phyloP scores from a whole-genome alignment of 73 alveolate species.

The Blepharisma japonicum region DNA sequence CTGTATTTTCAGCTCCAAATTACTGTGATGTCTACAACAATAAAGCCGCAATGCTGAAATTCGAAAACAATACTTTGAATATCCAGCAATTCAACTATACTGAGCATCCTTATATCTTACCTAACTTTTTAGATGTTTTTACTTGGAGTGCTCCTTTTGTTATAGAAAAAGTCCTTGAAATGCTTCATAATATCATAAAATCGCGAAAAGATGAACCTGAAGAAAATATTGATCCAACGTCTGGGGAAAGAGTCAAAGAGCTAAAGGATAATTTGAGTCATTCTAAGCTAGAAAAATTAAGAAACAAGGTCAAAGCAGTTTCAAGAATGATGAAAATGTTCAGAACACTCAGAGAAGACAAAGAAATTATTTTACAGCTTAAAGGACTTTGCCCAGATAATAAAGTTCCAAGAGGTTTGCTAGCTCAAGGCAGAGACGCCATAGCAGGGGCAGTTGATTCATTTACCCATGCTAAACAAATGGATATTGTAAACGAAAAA shows the following conservation, averaged over 20 bases:
- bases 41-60: constrained; percentile 90
- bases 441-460: no score
- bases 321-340: no score
- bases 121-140: constrained; percentile 80
- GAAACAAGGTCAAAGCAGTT: no score
- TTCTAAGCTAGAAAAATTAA: no score
- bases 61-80: constrained; percentile 79
- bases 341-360: constrained; percentile 55
- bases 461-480: no score
- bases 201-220: constrained; percentile 43
- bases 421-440: constrained; percentile 50
- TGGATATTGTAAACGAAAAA: no score
- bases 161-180: constrained; percentile 82
- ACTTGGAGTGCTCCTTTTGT: constrained; percentile 91
- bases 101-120: constrained; percentile 88
- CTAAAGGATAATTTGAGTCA: background rate
- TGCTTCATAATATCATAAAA: constrained; percentile 55
- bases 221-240: constrained; percentile 34
- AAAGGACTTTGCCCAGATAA: constrained; percentile 87
- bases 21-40: constrained; percentile 94
- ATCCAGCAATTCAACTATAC: constrained; percentile 87
- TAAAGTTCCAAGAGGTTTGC: constrained; percentile 77
- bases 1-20: constrained; percentile 92
- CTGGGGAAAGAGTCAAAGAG: constrained; percentile 50
- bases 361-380: constrained; percentile 69